Conservation (phyloP, 83 land plant genomes). For the Picea engelmannii region DNA sequence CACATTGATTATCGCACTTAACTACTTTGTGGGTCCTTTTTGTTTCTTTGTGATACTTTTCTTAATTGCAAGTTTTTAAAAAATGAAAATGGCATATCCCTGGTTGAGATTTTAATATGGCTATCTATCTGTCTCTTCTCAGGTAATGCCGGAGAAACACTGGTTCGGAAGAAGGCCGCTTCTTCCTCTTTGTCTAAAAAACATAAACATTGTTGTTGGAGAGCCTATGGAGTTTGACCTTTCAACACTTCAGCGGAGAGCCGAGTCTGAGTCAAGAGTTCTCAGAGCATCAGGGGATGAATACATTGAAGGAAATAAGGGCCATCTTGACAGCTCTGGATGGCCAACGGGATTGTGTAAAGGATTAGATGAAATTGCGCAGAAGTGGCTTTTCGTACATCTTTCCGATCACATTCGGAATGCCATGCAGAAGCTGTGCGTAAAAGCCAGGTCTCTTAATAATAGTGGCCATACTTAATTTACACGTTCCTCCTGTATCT, state of each 20-base stretch:
- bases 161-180: conserved; percentile 75
- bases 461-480: too few relatives aligned
- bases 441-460: conserved; percentile 7
- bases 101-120: too few relatives aligned
- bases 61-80: too few relatives aligned
- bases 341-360: conserved; percentile 38
- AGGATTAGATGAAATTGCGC: conserved; percentile 62
- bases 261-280: too few relatives aligned
- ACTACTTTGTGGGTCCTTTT: too few relatives aligned
- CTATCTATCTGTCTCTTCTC: background rate
- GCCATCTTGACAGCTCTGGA: conserved; percentile 9
- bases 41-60: too few relatives aligned
- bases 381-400: conserved; percentile 55
- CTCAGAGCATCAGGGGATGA: too few relatives aligned
- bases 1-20: too few relatives aligned
- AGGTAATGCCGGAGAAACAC: conserved; percentile 95
- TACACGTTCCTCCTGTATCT: too few relatives aligned
- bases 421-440: conserved; percentile 54
- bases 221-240: conserved; percentile 90
- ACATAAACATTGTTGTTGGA: conserved; percentile 75
- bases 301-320: background rate
- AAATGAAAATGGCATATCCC: too few relatives aligned
- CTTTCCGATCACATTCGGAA: conserved; percentile 61
- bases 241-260: conserved; percentile 50
- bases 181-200: conserved; percentile 70